Evolutionary conservation across 148 eudicot species (phyloP).

Genomic region (Linanthus parryae): DNA sequence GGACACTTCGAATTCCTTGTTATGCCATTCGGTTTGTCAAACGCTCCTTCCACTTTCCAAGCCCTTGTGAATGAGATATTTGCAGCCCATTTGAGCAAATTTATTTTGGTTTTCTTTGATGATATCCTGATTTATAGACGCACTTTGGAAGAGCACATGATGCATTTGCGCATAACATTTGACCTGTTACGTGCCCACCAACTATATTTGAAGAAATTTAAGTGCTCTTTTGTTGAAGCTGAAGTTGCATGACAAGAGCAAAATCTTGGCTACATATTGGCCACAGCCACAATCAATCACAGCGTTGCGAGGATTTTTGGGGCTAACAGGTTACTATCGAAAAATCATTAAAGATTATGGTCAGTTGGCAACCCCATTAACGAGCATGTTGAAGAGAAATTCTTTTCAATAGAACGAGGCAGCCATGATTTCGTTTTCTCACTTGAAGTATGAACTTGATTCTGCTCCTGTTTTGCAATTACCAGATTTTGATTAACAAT

Average conservation of each 20-base stretch:
- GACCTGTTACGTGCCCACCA: background rate
- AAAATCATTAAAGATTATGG: background rate
- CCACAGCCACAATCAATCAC: background rate
- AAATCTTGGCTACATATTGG: background rate
- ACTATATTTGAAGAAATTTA: background rate
- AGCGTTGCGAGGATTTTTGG: background rate
- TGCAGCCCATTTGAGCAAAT: background rate
- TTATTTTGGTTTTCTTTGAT: background rate
- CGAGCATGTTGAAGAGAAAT: background rate
- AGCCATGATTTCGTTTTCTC: background rate
- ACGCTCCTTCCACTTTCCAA: slow-evolving; percentile 1
- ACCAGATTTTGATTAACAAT: background rate
- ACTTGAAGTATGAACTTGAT: background rate
- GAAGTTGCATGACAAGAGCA: background rate
- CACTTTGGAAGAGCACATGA: background rate
- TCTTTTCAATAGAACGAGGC: background rate
- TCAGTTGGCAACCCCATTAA: background rate
- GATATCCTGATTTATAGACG: background rate
- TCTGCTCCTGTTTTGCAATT: background rate
- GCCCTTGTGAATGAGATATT: slow-evolving; percentile 1
- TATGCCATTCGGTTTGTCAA: background rate
- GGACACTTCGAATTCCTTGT: too few species aligned
- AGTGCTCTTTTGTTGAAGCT: background rate
- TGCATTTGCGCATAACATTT: too few species aligned
- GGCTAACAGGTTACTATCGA: background rate